phyloP scores from a whole-genome alignment of 2,329 filamentous ascomycete species.

The Penicillium sp. region DNA sequence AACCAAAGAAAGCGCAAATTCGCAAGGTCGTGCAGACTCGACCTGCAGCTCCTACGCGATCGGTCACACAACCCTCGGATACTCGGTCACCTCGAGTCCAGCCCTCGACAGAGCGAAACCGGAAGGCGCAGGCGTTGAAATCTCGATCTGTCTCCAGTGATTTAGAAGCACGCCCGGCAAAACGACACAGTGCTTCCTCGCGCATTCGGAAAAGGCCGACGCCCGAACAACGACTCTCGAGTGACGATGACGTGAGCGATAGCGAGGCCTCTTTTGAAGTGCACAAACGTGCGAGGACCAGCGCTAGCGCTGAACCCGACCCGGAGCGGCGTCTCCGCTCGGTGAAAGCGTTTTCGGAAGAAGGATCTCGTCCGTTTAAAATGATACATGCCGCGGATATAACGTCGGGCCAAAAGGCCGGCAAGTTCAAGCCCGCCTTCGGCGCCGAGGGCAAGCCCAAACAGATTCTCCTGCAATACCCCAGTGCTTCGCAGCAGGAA shows the following conservation, averaged over 20 bases:
- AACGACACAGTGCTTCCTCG: constrained; percentile 32
- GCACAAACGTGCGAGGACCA: constrained; percentile 43
- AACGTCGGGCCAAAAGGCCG: constrained; percentile 42
- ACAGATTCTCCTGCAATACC: constrained; percentile 75
- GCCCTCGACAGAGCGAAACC: constrained; percentile 22
- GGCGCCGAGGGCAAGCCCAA: constrained; percentile 44
- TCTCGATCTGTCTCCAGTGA: constrained; percentile 34
- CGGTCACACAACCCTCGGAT: constrained; percentile 26
- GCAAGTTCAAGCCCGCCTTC: constrained; percentile 54
- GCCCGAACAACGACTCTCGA: constrained; percentile 40
- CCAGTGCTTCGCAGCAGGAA: constrained; percentile 68
- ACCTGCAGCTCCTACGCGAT: constrained; percentile 29
- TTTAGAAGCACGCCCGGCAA: constrained; percentile 27
- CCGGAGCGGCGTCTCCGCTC: constrained; percentile 46
- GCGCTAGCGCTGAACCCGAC: constrained; percentile 45
- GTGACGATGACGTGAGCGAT: constrained; percentile 43
- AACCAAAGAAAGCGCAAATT: constrained; percentile 43
- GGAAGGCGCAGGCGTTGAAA: constrained; percentile 24
- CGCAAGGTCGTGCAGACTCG: constrained; percentile 43
- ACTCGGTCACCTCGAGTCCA: constrained; percentile 20
- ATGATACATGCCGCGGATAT: constrained; percentile 53
- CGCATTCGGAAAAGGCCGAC: constrained; percentile 39
- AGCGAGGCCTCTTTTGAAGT: constrained; percentile 43
- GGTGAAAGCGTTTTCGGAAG: constrained; percentile 44
- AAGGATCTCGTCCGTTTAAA: constrained; percentile 35